These are phyloP conservation scores for Chaetothyriales sp. DNA, from an alignment of 2,329 filamentous ascomycete genomes.

Conservation along the genomic window DNA sequence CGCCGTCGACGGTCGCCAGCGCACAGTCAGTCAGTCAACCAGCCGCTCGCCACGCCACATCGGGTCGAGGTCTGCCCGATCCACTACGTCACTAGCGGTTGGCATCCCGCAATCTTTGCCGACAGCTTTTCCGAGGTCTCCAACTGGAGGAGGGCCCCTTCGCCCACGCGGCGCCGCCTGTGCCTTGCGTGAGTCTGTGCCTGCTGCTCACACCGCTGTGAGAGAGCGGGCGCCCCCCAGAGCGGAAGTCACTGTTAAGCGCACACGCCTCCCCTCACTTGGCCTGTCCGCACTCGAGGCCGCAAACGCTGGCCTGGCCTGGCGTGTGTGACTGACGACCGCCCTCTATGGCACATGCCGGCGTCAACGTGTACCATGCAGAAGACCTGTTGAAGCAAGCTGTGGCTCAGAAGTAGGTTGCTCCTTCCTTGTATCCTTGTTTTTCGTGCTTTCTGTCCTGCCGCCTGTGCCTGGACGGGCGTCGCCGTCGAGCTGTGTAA, in stretches of 20 bases:
- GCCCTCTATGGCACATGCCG: constrained; percentile 17
- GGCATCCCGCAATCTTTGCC: constrained; percentile 10
- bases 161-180: no score
- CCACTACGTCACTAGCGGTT: not conserved
- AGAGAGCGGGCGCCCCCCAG: not conserved
- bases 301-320: not conserved
- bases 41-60: not conserved
- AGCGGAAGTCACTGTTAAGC: no score
- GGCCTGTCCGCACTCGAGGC: not conserved
- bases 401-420: constrained; percentile 44
- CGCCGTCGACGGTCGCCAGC: no score
- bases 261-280: not conserved
- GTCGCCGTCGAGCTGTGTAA: no score
- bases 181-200: not conserved
- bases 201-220: not conserved
- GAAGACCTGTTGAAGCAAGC: constrained; percentile 46
- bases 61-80: not conserved
- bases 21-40: not conserved
- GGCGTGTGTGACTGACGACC: not conserved
- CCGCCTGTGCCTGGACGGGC: not conserved
- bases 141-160: constrained; percentile 5
- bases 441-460: constrained; percentile 3
- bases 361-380: constrained; percentile 35
- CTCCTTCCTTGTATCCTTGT: no score
- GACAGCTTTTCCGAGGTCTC: constrained; percentile 6